A percentile compares a stretch with the other conserved stretches of the same genome.
phyloP scores from a whole-genome alignment of 768 basidiomycete genomes.

The Fibroporia radiculosa region DNA sequence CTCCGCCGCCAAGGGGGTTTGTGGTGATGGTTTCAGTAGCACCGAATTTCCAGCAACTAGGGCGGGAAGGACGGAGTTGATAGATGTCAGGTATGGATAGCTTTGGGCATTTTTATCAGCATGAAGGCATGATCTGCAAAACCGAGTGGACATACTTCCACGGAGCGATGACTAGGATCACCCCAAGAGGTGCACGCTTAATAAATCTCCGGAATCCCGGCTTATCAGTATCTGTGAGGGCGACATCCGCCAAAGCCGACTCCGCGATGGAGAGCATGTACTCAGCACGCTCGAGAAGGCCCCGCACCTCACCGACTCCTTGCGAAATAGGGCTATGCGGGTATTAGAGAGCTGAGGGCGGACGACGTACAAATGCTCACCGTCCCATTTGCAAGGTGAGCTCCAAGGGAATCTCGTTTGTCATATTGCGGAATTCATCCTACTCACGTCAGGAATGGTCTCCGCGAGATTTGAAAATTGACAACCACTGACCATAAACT shows the following conservation, averaged over 20 bases:
- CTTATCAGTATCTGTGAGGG: conserved; percentile 68
- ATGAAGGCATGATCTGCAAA: background rate
- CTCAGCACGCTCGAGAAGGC: conserved; percentile 71
- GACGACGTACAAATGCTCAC: conserved; percentile 31
- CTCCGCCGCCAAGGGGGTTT: conserved; percentile 87
- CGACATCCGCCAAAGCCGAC: conserved; percentile 63
- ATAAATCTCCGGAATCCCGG: conserved; percentile 83
- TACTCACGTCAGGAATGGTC: conserved; percentile 32
- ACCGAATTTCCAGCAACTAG: conserved; percentile 88
- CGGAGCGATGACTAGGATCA: conserved; percentile 81
- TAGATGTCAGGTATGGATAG: conserved; percentile 82
- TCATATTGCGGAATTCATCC: conserved; percentile 44
- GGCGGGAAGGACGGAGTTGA: conserved; percentile 91
- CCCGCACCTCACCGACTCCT: conserved; percentile 69
- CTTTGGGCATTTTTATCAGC: conserved; percentile 30
- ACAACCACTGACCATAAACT: conserved; percentile 52
- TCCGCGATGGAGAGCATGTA: conserved; percentile 84
- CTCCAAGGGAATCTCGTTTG: conserved; percentile 63
- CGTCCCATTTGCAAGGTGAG: conserved; percentile 89
- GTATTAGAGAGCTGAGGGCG: background rate
- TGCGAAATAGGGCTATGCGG: conserved; percentile 67
- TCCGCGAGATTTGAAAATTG: background rate
- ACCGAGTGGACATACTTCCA: conserved; percentile 66
- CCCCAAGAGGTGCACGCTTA: conserved; percentile 76
- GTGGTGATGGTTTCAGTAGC: conserved; percentile 92